These are phyloP conservation scores for Gypsophila paniculata DNA, from an alignment of 179 eudicot species.

Conservation along the genomic window DNA sequence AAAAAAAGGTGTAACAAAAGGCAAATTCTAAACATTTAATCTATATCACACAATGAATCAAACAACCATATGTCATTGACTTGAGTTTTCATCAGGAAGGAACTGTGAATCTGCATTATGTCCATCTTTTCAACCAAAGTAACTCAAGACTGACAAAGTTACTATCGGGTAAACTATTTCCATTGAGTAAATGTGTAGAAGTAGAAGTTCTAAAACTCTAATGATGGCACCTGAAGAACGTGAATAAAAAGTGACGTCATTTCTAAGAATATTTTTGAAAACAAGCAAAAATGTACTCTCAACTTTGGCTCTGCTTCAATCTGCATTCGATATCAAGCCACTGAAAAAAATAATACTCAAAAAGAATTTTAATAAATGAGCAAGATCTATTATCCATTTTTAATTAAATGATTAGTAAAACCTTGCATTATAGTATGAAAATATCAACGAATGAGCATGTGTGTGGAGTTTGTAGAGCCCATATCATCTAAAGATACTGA, in stretches of 20 bases:
- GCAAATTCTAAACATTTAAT: neutral
- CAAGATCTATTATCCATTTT: constrained; percentile 1
- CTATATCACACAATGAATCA: neutral
- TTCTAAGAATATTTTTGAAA: neutral
- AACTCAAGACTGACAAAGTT: neutral
- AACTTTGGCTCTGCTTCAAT: neutral
- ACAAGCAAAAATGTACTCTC: neutral
- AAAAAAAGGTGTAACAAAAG: neutral
- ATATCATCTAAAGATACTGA: neutral
- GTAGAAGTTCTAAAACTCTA: neutral
- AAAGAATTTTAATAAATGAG: no score
- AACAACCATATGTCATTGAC: neutral
- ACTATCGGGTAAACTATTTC: neutral
- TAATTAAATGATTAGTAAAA: neutral
- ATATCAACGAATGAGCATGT: neutral
- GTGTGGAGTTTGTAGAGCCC: neutral
- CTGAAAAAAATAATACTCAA: neutral
- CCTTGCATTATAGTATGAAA: neutral
- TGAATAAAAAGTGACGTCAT: neutral
- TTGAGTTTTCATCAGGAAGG: neutral
- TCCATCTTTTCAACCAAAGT: neutral
- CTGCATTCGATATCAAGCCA: neutral
- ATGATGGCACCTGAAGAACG: constrained; percentile 1
- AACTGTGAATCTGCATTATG: neutral
- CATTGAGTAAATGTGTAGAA: neutral